Evolutionary conservation across 805 yeast species (phyloP).

Genomic region (Metschnikowia hibisci): DNA sequence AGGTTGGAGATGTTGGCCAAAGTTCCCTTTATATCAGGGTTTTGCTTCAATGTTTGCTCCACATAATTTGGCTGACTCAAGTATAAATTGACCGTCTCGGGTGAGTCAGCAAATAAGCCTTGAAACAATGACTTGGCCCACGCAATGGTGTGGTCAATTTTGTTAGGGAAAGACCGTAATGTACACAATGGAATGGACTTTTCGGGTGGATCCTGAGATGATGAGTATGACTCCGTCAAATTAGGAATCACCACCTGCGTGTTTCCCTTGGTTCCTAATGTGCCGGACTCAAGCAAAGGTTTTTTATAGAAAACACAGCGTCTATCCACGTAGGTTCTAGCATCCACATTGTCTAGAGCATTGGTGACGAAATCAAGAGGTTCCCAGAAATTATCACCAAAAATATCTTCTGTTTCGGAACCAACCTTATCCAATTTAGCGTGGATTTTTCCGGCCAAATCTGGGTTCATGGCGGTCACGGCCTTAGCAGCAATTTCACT

Average conservation of each 20-base stretch:
- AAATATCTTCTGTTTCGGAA: slow-evolving; percentile 83
- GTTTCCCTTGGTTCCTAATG: slow-evolving; percentile 97
- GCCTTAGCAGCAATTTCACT: slow-evolving; percentile 89
- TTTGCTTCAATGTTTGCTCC: slow-evolving; percentile 85
- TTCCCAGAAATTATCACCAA: slow-evolving; percentile 83
- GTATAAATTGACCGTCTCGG: slow-evolving; percentile 89
- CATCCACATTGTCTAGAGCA: slow-evolving; percentile 96
- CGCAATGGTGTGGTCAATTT: slow-evolving; percentile 97
- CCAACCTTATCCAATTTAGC: slow-evolving; percentile 86
- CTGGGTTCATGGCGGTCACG: slow-evolving; percentile 81
- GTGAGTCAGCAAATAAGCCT: slow-evolving; percentile 86
- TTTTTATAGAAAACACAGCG: slow-evolving; percentile 91
- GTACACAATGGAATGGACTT: slow-evolving; percentile 97
- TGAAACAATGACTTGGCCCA: slow-evolving; percentile 97
- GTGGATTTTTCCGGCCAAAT: slow-evolving; percentile 69
- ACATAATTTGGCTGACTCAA: slow-evolving; percentile 89
- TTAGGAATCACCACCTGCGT: slow-evolving; percentile 94
- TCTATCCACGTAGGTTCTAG: slow-evolving; percentile 95
- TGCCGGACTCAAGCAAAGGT: slow-evolving; percentile 92
- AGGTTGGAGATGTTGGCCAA: slow-evolving; percentile 75
- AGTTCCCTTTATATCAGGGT: slow-evolving; percentile 85
- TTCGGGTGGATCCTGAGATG: slow-evolving; percentile 98
- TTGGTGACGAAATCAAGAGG: slow-evolving; percentile 85
- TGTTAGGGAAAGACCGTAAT: slow-evolving; percentile 93
- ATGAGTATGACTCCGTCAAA: slow-evolving; percentile 91